Evolutionary conservation across 495 filamentous ascomycete species (phyloP), one percentile per base, ranked within the genome.

Genomic region (Penicillium egyptiacum): DNA sequence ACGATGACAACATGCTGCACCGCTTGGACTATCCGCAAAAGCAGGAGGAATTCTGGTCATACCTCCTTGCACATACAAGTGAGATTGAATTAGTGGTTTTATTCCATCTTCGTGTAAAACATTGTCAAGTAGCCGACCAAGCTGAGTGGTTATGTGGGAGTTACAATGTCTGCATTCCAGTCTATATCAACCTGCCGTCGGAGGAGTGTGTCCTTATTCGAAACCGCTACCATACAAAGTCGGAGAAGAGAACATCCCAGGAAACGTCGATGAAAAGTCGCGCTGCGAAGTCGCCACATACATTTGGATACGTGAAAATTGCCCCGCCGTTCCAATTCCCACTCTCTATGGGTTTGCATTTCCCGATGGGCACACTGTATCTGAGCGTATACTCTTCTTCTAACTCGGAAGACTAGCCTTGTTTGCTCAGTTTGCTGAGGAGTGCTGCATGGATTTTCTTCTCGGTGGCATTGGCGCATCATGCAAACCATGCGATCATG

Each of bases 101-200:
- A 9, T 43, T 43, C 10, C 20, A 43, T 43, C 20, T 43, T 6
- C 1, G 41, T 11, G 10, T 8, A 22, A 43, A 43, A 8, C 9
- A 23, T 43, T 43, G 20, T 43, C 20, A 23, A 43, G 2, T 43
- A 12, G 19, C 41, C 3, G 19, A 43, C 9, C 2, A 22, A 43
- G 41, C 9, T 4, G 20, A 23, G 23, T 79, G 74, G 71, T 47
- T 73, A 19, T 60, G 50, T 56, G 74, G 73, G 2, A 75, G 70
- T 56, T 79, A 70, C 64, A 77, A 76, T 61, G 63, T 75, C 14
- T 78, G 72, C 63, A 68, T 77, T 53, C 70, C 70, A 20, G 25
- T 49, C 46, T 49, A 49, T 33, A 10, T 35, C 26, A 33, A 30
- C 0, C 10, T 31, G 30, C 30, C 30, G 8, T 20, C 46, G 33